Conservation (phyloP, 2,329 filamentous ascomycete species). For the Colletotrichum viniferum region DNA sequence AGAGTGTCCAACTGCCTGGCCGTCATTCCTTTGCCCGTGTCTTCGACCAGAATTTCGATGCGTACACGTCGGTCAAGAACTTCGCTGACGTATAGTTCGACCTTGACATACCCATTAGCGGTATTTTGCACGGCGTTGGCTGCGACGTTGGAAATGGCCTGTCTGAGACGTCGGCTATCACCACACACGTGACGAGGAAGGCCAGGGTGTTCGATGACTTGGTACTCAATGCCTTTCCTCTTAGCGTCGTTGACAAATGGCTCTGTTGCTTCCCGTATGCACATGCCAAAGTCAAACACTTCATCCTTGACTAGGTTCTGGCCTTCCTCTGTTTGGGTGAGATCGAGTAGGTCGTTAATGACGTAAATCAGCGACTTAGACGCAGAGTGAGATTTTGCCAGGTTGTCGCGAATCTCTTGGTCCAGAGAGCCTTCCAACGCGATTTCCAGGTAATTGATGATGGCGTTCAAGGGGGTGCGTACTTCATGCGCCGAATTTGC, state of each 20-base stretch:
- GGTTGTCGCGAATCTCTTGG: constrained; percentile 81
- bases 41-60: constrained; percentile 76
- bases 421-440: constrained; percentile 83
- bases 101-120: constrained; percentile 65
- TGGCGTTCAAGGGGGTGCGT: constrained; percentile 87
- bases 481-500: constrained; percentile 93
- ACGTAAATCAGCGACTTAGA: constrained; percentile 93
- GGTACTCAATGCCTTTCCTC: constrained; percentile 75
- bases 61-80: constrained; percentile 59
- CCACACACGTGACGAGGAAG: constrained; percentile 76
- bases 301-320: constrained; percentile 81
- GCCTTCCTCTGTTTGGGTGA: constrained; percentile 88
- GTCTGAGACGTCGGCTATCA: constrained; percentile 79
- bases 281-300: constrained; percentile 72
- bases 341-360: constrained; percentile 87
- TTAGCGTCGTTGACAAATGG: constrained; percentile 76
- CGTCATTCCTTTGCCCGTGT: constrained; percentile 78
- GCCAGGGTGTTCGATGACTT: constrained; percentile 69
- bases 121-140: constrained; percentile 88
- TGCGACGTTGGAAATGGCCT: constrained; percentile 81
- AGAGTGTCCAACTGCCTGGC: constrained; percentile 61
- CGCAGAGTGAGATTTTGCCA: constrained; percentile 84
- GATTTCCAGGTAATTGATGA: constrained; percentile 94
- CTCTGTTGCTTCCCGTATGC: constrained; percentile 77
- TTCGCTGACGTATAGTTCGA: constrained; percentile 71